Evolutionary conservation across 2,329 filamentous ascomycete species (phyloP).

Genomic region (Colletotrichum graminicola): DNA sequence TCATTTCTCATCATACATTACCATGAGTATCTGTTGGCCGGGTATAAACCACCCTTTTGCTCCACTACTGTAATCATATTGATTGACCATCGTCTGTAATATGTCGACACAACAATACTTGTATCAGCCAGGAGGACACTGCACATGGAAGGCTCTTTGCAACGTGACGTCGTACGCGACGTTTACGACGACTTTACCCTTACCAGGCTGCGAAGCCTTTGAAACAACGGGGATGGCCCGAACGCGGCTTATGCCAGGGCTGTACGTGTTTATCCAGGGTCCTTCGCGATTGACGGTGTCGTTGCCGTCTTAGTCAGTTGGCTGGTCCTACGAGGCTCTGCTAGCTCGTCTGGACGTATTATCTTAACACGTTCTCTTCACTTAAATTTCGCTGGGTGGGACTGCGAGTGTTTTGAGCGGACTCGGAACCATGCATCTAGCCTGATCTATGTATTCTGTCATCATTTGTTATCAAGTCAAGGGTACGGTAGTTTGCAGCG

Average conservation of each 20-base stretch:
- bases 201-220: background rate
- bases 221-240: background rate
- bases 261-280: background rate
- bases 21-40: background rate
- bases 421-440: background rate
- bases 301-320: background rate
- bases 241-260: background rate
- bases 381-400: background rate
- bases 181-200: background rate
- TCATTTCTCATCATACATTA: background rate
- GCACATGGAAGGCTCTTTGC: background rate
- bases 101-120: background rate
- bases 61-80: background rate
- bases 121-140: background rate
- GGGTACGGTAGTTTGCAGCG: background rate
- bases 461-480: background rate
- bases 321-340: background rate
- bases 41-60: background rate
- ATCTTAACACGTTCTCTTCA: background rate
- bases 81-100: background rate
- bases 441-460: background rate
- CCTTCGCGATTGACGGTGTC: background rate
- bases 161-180: background rate
- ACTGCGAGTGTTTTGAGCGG: background rate
- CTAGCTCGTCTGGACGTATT: background rate